Conservation (phyloP, 1,139 yeast species). For the Yamadazyma dendronema region DNA sequence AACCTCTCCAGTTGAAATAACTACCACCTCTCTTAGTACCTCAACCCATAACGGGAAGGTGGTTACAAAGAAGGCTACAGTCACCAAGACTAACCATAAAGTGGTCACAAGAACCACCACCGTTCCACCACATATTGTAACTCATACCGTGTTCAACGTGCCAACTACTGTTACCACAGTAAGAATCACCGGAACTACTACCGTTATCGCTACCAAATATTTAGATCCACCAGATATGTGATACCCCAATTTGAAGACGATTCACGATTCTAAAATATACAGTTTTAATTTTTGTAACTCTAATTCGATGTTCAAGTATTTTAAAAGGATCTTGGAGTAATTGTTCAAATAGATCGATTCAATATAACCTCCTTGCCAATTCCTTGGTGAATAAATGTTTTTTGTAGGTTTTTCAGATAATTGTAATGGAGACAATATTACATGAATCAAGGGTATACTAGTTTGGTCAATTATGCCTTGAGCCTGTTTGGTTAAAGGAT, state of each 20-base stretch:
- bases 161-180: conserved; percentile 18
- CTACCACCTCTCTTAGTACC: conserved; percentile 3
- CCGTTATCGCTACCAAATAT: conserved; percentile 14
- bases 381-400: conserved; percentile 33
- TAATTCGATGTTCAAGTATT: conserved; percentile 36
- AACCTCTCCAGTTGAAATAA: conserved; percentile 3
- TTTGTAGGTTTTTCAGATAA: conserved; percentile 4
- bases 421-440: conserved; percentile 36
- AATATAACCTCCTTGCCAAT: conserved; percentile 43
- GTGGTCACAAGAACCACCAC: conserved; percentile 11
- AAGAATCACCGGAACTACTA: conserved; percentile 14
- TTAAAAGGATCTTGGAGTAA: conserved; percentile 34
- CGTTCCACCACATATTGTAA: conserved; percentile 8
- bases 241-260: conserved; percentile 7
- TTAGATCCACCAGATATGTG: conserved; percentile 12
- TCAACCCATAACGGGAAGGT: conserved; percentile 3
- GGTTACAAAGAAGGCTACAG: conserved; percentile 5
- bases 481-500: conserved; percentile 59
- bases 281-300: conserved; percentile 21
- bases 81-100: conserved; percentile 7
- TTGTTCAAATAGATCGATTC: conserved; percentile 46
- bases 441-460: conserved; percentile 55
- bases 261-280: conserved; percentile 6
- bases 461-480: conserved; percentile 51
- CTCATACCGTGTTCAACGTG: conserved; percentile 11